Conservation (phyloP, 139 green algal genomes). For the Coelastrella sp. region DNA sequence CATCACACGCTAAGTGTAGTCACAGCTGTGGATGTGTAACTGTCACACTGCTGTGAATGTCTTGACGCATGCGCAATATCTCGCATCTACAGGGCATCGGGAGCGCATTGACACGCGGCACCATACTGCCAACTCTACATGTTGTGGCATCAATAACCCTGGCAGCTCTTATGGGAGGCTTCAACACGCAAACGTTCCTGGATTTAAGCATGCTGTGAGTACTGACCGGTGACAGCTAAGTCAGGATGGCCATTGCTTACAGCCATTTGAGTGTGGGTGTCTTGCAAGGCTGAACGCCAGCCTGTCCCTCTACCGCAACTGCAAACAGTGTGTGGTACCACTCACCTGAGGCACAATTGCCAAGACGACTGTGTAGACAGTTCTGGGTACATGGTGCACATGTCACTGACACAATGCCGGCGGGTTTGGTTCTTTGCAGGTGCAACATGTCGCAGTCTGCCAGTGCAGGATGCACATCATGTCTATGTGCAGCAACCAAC, state of each 20-base stretch:
- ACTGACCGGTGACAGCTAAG: neutral
- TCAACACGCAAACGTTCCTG: constrained; percentile 33
- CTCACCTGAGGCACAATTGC: too few relatives aligned
- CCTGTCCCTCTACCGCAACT: too few relatives aligned
- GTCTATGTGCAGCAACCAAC: neutral
- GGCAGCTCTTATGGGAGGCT: constrained; percentile 34
- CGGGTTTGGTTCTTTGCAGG: neutral
- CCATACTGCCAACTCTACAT: constrained; percentile 4
- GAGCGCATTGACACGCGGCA: neutral
- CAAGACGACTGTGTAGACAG: too few relatives aligned
- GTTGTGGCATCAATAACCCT: constrained; percentile 7
- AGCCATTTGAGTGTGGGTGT: neutral
- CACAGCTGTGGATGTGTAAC: too few relatives aligned
- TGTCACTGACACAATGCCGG: too few relatives aligned
- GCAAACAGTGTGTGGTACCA: too few relatives aligned
- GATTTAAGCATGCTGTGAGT: constrained; percentile 16
- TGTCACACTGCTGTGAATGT: too few relatives aligned
- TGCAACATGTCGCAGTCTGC: constrained; percentile 27
- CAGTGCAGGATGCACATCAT: neutral
- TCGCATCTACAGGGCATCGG: constrained; percentile 27
- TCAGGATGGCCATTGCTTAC: neutral
- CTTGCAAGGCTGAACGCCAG: too few relatives aligned
- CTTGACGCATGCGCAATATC: too few relatives aligned
- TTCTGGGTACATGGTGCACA: too few relatives aligned
- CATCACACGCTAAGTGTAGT: too few relatives aligned